These are phyloP conservation scores for Stenocarpella maydis DNA, from an alignment of 2,329 filamentous ascomycete genomes.

Conservation along the genomic window DNA sequence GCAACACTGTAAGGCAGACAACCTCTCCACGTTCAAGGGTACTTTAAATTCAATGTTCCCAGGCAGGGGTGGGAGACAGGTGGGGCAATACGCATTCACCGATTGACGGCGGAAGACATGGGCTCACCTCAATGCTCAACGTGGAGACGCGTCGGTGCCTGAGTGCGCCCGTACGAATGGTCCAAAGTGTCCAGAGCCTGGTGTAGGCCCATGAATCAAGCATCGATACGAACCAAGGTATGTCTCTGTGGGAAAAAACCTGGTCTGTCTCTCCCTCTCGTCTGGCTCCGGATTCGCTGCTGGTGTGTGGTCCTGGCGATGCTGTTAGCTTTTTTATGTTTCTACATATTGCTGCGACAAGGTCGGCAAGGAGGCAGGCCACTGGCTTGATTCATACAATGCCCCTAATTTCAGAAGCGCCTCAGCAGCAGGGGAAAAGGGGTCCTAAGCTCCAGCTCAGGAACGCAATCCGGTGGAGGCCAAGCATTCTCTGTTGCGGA, in stretches of 20 bases:
- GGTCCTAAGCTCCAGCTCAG: slow-evolving; percentile 23
- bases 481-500: slow-evolving; percentile 22
- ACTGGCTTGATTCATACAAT: slow-evolving; percentile 8
- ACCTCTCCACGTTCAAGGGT: slow-evolving; percentile 15
- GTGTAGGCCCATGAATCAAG: neutral
- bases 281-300: neutral
- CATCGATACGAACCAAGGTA: slow-evolving; percentile 1
- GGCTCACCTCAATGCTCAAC: slow-evolving; percentile 4
- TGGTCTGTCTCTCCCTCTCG: neutral
- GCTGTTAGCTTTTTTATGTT: neutral
- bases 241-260: neutral
- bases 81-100: slow-evolving; percentile 16
- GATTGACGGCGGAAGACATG: slow-evolving; percentile 2
- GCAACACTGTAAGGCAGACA: slow-evolving; percentile 22
- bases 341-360: slow-evolving; percentile 1
- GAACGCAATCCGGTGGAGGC: slow-evolving; percentile 20
- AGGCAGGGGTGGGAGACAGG: neutral
- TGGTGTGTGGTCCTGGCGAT: neutral
- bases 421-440: slow-evolving; percentile 14
- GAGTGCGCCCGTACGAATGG: slow-evolving; percentile 3
- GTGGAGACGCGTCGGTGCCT: slow-evolving; percentile 19
- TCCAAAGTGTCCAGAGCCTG: neutral
- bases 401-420: slow-evolving; percentile 24
- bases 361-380: neutral
- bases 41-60: slow-evolving; percentile 22